These are phyloP conservation scores for Penicillium cinerascens DNA, from an alignment of 495 filamentous ascomycete genomes.

Conservation along the genomic window DNA sequence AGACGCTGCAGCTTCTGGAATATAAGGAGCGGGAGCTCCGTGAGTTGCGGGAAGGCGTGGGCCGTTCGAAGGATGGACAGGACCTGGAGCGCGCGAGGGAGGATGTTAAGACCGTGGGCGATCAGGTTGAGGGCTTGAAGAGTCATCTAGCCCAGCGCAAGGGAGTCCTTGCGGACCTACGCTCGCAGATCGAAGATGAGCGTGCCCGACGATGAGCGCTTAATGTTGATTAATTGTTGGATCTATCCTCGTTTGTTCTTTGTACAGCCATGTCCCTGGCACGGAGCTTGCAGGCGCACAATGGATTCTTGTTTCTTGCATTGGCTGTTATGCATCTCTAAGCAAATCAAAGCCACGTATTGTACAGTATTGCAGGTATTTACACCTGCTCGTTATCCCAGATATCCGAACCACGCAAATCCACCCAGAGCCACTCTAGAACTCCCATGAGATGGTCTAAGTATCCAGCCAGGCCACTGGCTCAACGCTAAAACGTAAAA, in stretches of 20 bases:
- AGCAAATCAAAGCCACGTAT: neutral
- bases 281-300: conserved; percentile 37
- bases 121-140: conserved; percentile 53
- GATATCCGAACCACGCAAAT: neutral
- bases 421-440: neutral
- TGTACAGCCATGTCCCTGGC: conserved; percentile 38
- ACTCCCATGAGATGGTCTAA: neutral
- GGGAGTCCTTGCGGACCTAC: conserved; percentile 40
- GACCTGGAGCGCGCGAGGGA: conserved; percentile 39
- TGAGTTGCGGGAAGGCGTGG: conserved; percentile 43
- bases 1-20: conserved; percentile 81
- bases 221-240: conserved; percentile 5
- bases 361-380: neutral
- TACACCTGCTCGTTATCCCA: neutral
- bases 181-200: conserved; percentile 47
- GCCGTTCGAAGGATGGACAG: conserved; percentile 43
- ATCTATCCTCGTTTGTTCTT: conserved; percentile 6
- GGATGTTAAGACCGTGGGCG: conserved; percentile 47
- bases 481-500: neutral
- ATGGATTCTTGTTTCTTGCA: conserved; percentile 20
- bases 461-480: neutral
- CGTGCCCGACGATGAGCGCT: conserved; percentile 34
- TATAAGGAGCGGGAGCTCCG: conserved; percentile 50
- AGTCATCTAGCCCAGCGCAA: conserved; percentile 44
- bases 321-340: conserved; percentile 1